Evolutionary conservation across 176 grass and related monocot genomes (phyloP), one percentile per base, ranked within the genome.

Genomic region (bread wheat (Triticum aestivum)): DNA sequence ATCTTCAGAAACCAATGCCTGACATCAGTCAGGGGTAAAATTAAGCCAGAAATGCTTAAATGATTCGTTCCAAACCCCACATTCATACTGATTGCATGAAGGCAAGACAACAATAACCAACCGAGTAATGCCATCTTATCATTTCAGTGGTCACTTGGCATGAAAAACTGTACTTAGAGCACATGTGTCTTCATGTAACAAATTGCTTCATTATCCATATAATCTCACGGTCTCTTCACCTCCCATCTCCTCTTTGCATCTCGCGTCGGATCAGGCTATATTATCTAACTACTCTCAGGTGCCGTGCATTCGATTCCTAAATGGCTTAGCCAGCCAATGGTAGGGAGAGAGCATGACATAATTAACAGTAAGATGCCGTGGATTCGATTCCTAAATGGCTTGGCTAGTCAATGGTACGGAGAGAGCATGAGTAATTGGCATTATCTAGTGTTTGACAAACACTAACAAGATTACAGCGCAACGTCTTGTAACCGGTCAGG

Each of bases 151-250:
- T 87, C 73, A 79, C 39, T 79, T 79, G 32, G 47, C 18, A 83
- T 39, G 42, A 61, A 81, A 47, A 79, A 86, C 12, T 86, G 84
- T 83, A 68, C 24, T 49, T 49, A 8, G 26, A 87, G 77, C 58
- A 47, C 65, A 83, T 2, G 32, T 80, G 65, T 51, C 65, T 30
- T 63, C 52, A 41, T 78, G 61, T 65, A 71, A 79, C 42, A 35
- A 69, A 79, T 83, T 83, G 3, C 18, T 87, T 61, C 59, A 75
- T 27, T 1, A 54, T 18, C 51, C 14, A 73, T 75, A 26, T 79
- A 18, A 34, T 3, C 58, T 20, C 17, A 17, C 18, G 26, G 47
- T 73, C 41, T 66, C 27, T 66, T 85, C 61, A 15, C 2, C 49
- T 34, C 18, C 18, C 1, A 33, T 65, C 29, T 67, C 9, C 13